Evolutionary conservation across 2,329 filamentous ascomycete species (phyloP), one percentile per base, ranked within the genome.

Genomic region (Bisporella sp.): DNA sequence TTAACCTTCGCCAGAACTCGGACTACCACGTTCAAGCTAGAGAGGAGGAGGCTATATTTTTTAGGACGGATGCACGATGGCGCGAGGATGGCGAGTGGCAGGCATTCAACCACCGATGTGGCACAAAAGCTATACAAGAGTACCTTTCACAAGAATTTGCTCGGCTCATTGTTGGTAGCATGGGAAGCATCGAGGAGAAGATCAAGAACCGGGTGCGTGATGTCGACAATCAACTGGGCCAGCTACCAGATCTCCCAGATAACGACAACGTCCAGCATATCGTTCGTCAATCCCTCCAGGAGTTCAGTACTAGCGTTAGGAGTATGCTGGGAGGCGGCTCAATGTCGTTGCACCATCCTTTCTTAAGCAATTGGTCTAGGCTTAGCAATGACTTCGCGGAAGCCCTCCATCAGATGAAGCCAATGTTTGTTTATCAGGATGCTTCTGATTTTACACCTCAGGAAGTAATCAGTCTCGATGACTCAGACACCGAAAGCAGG

Each of bases 171-270:
- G 41, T 59, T 1, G 45, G 47, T 29, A 68, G 66, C 30, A 57
- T 76, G 0, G 74, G 75, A 0, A 7, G 47, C 28, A 51, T 58
- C 6, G 42, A 45, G 3, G 12, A 33, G 6, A 58, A 47, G 6
- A 49, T 60, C 7, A 9, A 30, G 4, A 13, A n/a, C 2, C 32
- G 78, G 5, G 73, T 86, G 0, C 54, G 66, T 0, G 63, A 71
- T 0, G 79, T 90, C 2, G 71, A 79, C 1, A 58, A 61, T 0
- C 69, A 85, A 50, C 72, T 95, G 0, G 56, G 64, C 0, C 68
- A 67, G 0, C 74, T 91, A 0, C 87, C 87, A 0, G 84, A 88
- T 37, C 76, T 87, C 0, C 84, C 85, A 0, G 21, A 21, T 21
- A 67, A 67, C 0, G 67, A 71, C 0, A 87, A 89, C 41, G 78